phyloP scores from a whole-genome alignment of 2,329 filamentous ascomycete genomes.

The Byssoonygena ceratinophila region DNA sequence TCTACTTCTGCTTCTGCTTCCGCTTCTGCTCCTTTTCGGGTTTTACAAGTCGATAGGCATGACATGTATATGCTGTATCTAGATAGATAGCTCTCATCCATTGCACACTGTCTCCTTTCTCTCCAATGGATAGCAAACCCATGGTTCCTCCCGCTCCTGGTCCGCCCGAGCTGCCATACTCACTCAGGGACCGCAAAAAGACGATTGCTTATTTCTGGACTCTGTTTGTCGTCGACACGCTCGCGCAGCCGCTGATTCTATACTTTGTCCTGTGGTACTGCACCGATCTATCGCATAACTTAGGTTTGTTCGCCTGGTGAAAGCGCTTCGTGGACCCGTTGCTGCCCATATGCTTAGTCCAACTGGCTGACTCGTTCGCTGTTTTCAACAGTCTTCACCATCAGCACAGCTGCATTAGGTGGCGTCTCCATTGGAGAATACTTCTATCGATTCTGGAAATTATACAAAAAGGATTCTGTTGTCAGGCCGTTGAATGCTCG shows the following conservation, averaged over 20 bases:
- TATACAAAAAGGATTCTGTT: constrained; percentile 30
- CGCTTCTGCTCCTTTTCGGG: not conserved
- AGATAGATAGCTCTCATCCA: not conserved
- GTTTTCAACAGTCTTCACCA: constrained; percentile 31
- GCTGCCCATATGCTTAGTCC: too few species aligned
- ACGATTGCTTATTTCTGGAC: constrained; percentile 50
- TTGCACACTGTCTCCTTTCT: not conserved
- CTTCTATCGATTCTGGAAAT: constrained; percentile 33
- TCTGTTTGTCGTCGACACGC: constrained; percentile 49
- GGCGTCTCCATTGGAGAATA: constrained; percentile 37
- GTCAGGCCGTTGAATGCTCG: constrained; percentile 34
- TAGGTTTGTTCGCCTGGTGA: constrained; percentile 21
- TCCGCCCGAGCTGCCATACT: constrained; percentile 47
- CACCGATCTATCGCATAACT: constrained; percentile 38
- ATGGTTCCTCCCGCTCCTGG: constrained; percentile 19
- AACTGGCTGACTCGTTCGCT: not conserved
- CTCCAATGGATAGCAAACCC: constrained; percentile 30
- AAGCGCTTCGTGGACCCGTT: too few species aligned
- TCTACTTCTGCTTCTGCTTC: not conserved
- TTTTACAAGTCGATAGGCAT: not conserved
- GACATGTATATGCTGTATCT: not conserved
- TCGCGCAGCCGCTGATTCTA: constrained; percentile 48
- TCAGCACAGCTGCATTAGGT: constrained; percentile 33
- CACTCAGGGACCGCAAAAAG: constrained; percentile 44
- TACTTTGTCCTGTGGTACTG: constrained; percentile 54